These are phyloP conservation scores for Emergomyces pasteurianus DNA, from an alignment of 2,329 filamentous ascomycete genomes.

Conservation along the genomic window DNA sequence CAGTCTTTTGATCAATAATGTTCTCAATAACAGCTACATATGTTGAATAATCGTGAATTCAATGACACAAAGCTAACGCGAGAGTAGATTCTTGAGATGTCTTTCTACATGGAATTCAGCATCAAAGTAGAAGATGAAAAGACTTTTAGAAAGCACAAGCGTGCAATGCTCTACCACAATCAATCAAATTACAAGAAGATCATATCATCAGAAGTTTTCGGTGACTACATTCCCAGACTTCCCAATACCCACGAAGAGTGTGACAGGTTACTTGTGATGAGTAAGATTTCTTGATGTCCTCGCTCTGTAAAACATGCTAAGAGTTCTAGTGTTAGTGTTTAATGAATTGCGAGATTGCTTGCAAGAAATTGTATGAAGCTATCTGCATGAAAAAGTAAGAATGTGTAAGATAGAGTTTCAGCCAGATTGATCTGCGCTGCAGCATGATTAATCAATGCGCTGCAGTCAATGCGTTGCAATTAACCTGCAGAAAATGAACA, in stretches of 20 bases:
- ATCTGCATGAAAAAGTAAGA: not conserved
- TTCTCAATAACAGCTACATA: slow-evolving; percentile 18
- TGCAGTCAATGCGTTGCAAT: not conserved
- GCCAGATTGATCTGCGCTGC: not conserved
- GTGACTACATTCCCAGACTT: slow-evolving; percentile 13
- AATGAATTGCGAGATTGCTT: not conserved
- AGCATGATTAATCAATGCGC: no score
- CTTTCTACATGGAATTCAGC: slow-evolving; percentile 14
- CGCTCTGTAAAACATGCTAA: not conserved
- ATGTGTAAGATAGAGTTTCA: not conserved
- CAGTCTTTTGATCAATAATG: slow-evolving; percentile 15
- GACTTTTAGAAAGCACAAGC: slow-evolving; percentile 13
- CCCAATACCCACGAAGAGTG: slow-evolving; percentile 12
- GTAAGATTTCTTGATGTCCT: slow-evolving; percentile 6
- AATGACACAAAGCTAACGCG: not conserved
- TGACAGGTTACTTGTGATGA: slow-evolving; percentile 13
- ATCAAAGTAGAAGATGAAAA: slow-evolving; percentile 8
- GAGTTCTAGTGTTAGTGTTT: not conserved
- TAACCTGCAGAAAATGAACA: not conserved
- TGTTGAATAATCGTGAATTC: not conserved
- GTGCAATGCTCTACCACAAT: slow-evolving; percentile 14
- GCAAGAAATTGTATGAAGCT: not conserved
- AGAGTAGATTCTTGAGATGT: slow-evolving; percentile 16
- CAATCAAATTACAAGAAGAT: slow-evolving; percentile 13
- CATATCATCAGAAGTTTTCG: slow-evolving; percentile 13